A percentile compares a stretch with the other conserved stretches of the same genome.
Evolutionary conservation across 176 grass and related monocot species (phyloP).

Genomic region (Paspalum vaginatum): DNA sequence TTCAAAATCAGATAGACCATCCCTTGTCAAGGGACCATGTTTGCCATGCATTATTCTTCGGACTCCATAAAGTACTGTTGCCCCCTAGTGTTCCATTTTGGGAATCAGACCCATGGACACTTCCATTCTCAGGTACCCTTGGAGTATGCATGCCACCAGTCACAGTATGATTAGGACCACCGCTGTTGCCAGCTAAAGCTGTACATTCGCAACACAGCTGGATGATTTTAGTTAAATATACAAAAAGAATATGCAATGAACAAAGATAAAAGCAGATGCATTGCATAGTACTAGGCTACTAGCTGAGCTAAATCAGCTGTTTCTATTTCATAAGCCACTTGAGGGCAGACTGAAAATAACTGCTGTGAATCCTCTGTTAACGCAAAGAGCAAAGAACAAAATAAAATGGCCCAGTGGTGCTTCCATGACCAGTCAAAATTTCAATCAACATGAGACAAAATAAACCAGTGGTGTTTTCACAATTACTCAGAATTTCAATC

Average conservation of each 20-base stretch:
- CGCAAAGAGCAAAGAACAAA: not conserved
- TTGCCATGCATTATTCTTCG: constrained; percentile 51
- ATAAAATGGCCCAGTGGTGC: not conserved
- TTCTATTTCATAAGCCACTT: constrained; percentile 1
- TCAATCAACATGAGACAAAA: not conserved
- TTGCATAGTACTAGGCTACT: not conserved
- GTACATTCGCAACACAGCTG: constrained; percentile 36
- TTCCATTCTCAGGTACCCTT: constrained; percentile 25
- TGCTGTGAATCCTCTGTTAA: not conserved
- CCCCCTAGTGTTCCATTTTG: constrained; percentile 49
- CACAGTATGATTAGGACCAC: not conserved
- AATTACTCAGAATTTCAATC: not conserved
- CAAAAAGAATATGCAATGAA: constrained; percentile 2
- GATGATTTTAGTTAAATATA: constrained; percentile 12
- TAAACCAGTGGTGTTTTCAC: not conserved
- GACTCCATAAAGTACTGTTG: constrained; percentile 41
- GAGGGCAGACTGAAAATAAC: not conserved
- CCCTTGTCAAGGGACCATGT: constrained; percentile 58
- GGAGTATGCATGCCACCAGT: constrained; percentile 30
- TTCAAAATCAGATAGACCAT: constrained; percentile 61
- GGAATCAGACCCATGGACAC: constrained; percentile 39
- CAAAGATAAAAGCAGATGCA: not conserved
- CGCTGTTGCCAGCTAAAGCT: constrained; percentile 33
- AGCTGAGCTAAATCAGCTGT: constrained; percentile 4
- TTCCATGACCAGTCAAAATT: not conserved